Evolutionary conservation across 2,329 filamentous ascomycete genomes (phyloP), one percentile per base, ranked within the genome.

Genomic region (Periconia sp.): DNA sequence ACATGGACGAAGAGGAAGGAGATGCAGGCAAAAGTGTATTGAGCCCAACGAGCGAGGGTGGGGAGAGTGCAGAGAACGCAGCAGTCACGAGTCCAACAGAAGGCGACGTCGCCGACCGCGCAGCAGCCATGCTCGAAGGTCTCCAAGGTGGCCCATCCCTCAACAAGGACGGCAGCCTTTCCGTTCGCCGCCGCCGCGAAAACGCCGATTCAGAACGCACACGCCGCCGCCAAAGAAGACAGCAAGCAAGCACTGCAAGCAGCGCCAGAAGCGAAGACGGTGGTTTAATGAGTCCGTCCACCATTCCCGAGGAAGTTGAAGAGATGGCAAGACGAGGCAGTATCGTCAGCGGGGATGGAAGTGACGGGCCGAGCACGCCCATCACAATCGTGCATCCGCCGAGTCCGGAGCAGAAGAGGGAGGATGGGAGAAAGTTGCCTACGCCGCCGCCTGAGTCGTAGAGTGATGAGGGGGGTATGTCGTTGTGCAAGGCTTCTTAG

Each of bases 51-150:
- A 61, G 55, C 36, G 66, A 68, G 21, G 56, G 47, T 10, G 43
- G 52, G 25, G 59, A 69, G 19, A 66, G 54, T 54, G 41, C 66
- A 48, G 44, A 50, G 9, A 45, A 22, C 8, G 58, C 69, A 22
- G 28, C 44, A 4, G 32, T 58, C 35, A 60, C 68, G 18, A 60
- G 58, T n/a, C 68, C 72, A 22, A 66, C 72, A 7, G 73, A 70
- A 3, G 75, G 77, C 29, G 90, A 95, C 52, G 84, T 97, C 19
- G 92, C 90, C 3, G 87, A 92, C 56, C 83, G 91, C 38, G 92
- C 92, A 2, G 90, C 90, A 1, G 83, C 86, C 52, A 76, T 96
- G 67, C 76, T 97, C 21, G 88, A 95, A 63, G 90, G 90, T 32
- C 86, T 96, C 70, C 83, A 90, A 45, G 79, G 84, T 29, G 83